Evolutionary conservation across 2,329 filamentous ascomycete genomes (phyloP), one percentile per base, ranked within the genome.

Genomic region (Hypoxylon sp.): DNA sequence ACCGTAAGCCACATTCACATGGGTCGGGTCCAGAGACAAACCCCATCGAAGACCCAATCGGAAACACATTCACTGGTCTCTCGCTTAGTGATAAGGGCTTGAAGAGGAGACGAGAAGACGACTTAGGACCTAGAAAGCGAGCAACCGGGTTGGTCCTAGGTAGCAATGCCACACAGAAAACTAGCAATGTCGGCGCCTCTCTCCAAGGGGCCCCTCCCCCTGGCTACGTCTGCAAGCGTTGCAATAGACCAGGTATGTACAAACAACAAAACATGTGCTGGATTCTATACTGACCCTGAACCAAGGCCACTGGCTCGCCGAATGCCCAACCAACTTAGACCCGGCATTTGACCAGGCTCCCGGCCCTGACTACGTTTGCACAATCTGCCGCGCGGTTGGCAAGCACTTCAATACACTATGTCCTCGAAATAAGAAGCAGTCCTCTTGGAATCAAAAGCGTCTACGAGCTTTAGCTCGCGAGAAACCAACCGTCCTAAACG

Each of bases 311-410:
- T 70, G 63, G 56, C 63, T 78, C 15, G 66, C 73, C 47, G 27
- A 67, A 1, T 80, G 78, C 48, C 77, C 77, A 15, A 80, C 77
- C 2, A 78, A 76, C 55, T 38, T 78, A n/a, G 74, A 79, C 51
- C 73, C 75, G 8, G 23, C 49, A 2, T 77, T 65, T 49, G 77
- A 79, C 53, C 59, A 24, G 43, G 53, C 58, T 24, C 76, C 76
- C 2, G 31, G 49, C 1, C 20, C 35, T 4, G 48, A 58, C 11
- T 79, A 79, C 51, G 29, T 21, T 15, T 79, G 78, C 49, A 49
- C 63, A 3, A 56, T 75, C 21, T 79, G 78, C 64, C 52, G 63
- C 1, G 59, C 33, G n/a, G 23, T 27, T 2, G 76, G 75, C 4
- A 40, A 67, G 1, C 78, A 79, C 53, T 74, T 70, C 40, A 65